Conservation (phyloP, 495 filamentous ascomycete genomes). For the Aspergillus coremiiformis region DNA sequence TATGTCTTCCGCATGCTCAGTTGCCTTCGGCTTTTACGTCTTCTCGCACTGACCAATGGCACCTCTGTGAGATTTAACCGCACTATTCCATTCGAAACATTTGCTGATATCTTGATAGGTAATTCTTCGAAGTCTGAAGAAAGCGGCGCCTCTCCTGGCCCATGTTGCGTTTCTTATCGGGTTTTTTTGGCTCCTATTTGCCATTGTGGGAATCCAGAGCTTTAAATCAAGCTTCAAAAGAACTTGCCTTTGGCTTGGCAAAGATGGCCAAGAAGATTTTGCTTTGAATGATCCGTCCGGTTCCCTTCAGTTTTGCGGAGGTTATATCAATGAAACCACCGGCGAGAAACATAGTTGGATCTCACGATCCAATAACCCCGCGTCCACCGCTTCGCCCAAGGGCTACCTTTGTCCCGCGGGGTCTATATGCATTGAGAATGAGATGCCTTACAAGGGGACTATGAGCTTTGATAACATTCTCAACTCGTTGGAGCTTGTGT, state of each 20-base stretch:
- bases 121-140: slow-evolving; percentile 90
- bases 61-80: slow-evolving; percentile 55
- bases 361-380: slow-evolving; percentile 31
- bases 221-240: slow-evolving; percentile 93
- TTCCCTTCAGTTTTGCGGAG: slow-evolving; percentile 74
- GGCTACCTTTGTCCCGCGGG: slow-evolving; percentile 84
- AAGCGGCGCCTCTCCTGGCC: slow-evolving; percentile 86
- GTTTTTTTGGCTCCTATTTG: slow-evolving; percentile 99
- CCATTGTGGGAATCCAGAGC: slow-evolving; percentile 91
- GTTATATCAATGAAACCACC: slow-evolving; percentile 57
- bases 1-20: slow-evolving; percentile 96
- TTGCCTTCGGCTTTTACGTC: slow-evolving; percentile 81
- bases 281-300: slow-evolving; percentile 42
- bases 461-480: slow-evolving; percentile 93
- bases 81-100: no score
- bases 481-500: slow-evolving; percentile 89
- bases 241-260: slow-evolving; percentile 79
- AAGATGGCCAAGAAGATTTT: slow-evolving; percentile 32
- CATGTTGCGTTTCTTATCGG: slow-evolving; percentile 93
- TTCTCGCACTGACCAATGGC: slow-evolving; percentile 83
- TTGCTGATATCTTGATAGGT: slow-evolving; percentile 42
- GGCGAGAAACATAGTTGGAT: slow-evolving; percentile 61
- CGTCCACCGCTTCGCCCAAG: slow-evolving; percentile 50
- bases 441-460: slow-evolving; percentile 77
- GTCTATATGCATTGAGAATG: slow-evolving; percentile 71